phyloP scores from a whole-genome alignment of 305 asterid species.

The Solanum aculeatissimum region DNA sequence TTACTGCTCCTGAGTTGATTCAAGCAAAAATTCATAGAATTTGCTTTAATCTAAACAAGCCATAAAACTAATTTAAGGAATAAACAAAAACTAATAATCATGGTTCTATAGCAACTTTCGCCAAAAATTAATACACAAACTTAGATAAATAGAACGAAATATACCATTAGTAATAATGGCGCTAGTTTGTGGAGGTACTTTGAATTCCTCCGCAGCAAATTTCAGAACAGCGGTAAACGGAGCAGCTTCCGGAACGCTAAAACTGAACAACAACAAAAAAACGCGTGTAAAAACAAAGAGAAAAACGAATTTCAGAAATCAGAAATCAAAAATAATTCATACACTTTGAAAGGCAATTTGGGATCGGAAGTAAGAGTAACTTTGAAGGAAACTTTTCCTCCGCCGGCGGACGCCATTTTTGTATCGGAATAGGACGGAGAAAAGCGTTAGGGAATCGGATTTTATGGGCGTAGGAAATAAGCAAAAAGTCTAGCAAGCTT shows the following conservation, averaged over 20 bases:
- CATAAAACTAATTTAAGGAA: not conserved
- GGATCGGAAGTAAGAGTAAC: constrained; percentile 95
- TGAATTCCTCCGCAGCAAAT: constrained; percentile 96
- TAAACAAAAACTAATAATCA: not conserved
- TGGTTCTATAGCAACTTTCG: not conserved
- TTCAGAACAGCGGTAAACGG: constrained; percentile 94
- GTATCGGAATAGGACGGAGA: not conserved
- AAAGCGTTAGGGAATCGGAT: not conserved
- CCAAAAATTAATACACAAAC: not conserved
- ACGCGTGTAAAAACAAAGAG: not conserved
- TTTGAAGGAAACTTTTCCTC: constrained; percentile 93
- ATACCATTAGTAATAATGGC: constrained; percentile 93
- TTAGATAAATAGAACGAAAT: not conserved
- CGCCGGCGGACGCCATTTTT: constrained; percentile 59
- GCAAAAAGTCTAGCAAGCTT: not conserved
- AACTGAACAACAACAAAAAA: constrained; percentile 22
- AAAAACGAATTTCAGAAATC: not conserved
- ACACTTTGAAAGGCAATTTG: constrained; percentile 95
- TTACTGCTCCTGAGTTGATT: not conserved
- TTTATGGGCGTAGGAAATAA: not conserved
- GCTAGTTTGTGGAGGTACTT: constrained; percentile 95
- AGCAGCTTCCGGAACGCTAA: constrained; percentile 95
- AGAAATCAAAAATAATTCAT: not conserved
- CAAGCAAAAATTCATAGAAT: not conserved
- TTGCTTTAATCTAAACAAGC: not conserved